Percentiles rank a stretch among this genome's conserved stretches.
These are phyloP conservation scores for Venturia effusa DNA, from an alignment of 2,329 filamentous ascomycete species.

Conservation along the genomic window DNA sequence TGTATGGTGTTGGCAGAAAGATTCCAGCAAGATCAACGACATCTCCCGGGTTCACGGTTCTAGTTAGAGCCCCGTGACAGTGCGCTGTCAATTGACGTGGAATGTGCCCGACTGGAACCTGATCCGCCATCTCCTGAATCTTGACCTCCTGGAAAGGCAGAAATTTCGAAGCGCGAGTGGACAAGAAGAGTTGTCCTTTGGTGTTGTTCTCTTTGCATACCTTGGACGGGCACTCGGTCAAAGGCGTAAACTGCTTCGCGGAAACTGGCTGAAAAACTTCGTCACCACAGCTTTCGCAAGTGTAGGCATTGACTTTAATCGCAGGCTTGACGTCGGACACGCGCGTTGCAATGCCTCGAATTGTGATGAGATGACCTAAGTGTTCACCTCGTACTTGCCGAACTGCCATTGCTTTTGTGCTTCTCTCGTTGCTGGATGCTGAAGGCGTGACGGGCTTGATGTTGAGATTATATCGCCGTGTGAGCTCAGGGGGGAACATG, in stretches of 20 bases:
- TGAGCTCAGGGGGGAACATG: conserved; percentile 84
- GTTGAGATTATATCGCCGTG: conserved; percentile 85
- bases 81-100: conserved; percentile 82
- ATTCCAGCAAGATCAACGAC: conserved; percentile 90
- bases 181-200: conserved; percentile 87
- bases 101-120: conserved; percentile 96
- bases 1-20: conserved; percentile 94
- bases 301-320: conserved; percentile 96
- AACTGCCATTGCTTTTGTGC: conserved; percentile 65
- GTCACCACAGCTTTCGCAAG: conserved; percentile 89
- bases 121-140: conserved; percentile 98
- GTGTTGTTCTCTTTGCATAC: conserved; percentile 85
- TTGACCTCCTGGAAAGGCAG: conserved; percentile 97
- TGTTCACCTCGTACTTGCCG: conserved; percentile 88
- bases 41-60: conserved; percentile 86
- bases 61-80: conserved; percentile 76
- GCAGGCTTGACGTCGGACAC: conserved; percentile 97
- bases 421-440: conserved; percentile 49
- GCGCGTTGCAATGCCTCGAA: conserved; percentile 86
- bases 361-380: conserved; percentile 83
- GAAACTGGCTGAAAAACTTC: conserved; percentile 96
- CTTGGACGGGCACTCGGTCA: conserved; percentile 77
- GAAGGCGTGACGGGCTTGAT: conserved; percentile 84
- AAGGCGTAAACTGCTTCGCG: conserved; percentile 79
- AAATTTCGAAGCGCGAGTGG: conserved; percentile 93